These are phyloP conservation scores for Opeltia flavorubescens DNA, from an alignment of 495 filamentous ascomycete species.

Conservation along the genomic window DNA sequence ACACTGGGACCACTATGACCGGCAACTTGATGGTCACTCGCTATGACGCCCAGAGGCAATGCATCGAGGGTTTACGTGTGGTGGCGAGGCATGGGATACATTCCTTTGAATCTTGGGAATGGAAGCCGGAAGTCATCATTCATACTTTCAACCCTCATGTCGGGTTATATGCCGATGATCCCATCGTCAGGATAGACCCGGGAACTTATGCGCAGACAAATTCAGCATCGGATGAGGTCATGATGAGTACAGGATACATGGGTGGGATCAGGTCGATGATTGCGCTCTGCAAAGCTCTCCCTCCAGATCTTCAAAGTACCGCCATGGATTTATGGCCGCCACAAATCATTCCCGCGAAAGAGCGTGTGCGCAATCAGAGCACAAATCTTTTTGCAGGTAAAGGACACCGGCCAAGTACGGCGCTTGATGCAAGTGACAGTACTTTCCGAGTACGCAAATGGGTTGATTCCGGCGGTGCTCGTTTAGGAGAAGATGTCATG, in stretches of 20 bases:
- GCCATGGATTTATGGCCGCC: constrained; percentile 62
- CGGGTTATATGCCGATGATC: constrained; percentile 54
- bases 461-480: constrained; percentile 39
- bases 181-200: constrained; percentile 45
- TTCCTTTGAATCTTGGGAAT: constrained; percentile 45
- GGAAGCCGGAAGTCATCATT: constrained; percentile 55
- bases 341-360: constrained; percentile 43
- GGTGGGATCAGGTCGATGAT: constrained; percentile 32
- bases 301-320: constrained; percentile 18
- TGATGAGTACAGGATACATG: constrained; percentile 38
- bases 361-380: constrained; percentile 36
- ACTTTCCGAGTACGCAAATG: constrained; percentile 64
- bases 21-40: constrained; percentile 60
- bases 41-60: constrained; percentile 55
- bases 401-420: constrained; percentile 27
- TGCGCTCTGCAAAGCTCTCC: constrained; percentile 29
- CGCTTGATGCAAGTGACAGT: constrained; percentile 41
- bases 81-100: constrained; percentile 42
- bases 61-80: constrained; percentile 72
- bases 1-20: constrained; percentile 29
- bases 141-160: constrained; percentile 57
- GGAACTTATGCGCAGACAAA: constrained; percentile 5
- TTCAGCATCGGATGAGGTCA: constrained; percentile 25
- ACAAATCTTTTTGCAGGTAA: constrained; percentile 22
- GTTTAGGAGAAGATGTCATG: constrained; percentile 48